These are phyloP conservation scores for Termitomyces sp. DNA, from an alignment of 768 basidiomycete genomes.

Conservation along the genomic window DNA sequence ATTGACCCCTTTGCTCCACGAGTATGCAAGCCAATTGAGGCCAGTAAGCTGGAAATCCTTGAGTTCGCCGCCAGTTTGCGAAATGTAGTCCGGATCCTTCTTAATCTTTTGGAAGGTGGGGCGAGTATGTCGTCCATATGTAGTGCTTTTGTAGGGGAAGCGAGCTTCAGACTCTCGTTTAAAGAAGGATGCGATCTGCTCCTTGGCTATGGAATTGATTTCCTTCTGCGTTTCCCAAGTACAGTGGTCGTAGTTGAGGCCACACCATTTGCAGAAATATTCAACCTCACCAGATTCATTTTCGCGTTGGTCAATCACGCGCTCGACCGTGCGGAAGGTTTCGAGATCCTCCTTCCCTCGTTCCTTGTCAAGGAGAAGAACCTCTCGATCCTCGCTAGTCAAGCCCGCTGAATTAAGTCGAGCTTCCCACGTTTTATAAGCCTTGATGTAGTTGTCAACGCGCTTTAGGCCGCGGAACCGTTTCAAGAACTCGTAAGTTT, in stretches of 20 bases:
- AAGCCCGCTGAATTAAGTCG: constrained; percentile 63
- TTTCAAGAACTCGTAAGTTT: constrained; percentile 94
- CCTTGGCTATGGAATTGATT: constrained; percentile 72
- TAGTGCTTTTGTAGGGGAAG: constrained; percentile 82
- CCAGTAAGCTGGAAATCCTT: constrained; percentile 99
- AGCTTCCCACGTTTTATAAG: constrained; percentile 71
- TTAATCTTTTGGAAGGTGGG: constrained; percentile 81
- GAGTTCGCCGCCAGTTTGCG: constrained; percentile 71
- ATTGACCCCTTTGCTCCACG: constrained; percentile 93
- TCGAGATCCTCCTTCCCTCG: constrained; percentile 90
- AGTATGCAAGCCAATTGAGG: constrained; percentile 96
- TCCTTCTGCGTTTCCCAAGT: constrained; percentile 92
- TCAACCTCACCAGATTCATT: constrained; percentile 56
- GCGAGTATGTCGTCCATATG: constrained; percentile 62
- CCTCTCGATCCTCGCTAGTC: constrained; percentile 86
- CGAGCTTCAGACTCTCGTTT: constrained; percentile 71
- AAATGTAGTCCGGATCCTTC: constrained; percentile 86
- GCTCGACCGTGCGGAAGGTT: constrained; percentile 86
- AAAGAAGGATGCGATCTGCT: constrained; percentile 78
- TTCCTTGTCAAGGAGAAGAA: constrained; percentile 85
- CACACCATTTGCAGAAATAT: constrained; percentile 97
- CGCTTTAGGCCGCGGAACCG: constrained; percentile 94
- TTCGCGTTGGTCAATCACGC: constrained; percentile 80
- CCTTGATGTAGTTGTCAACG: constrained; percentile 98
- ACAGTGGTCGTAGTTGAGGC: constrained; percentile 89